Evolutionary conservation across 2,329 filamentous ascomycete species (phyloP), one percentile per base, ranked within the genome.

Genomic region (Pestalotiopsis sp.): DNA sequence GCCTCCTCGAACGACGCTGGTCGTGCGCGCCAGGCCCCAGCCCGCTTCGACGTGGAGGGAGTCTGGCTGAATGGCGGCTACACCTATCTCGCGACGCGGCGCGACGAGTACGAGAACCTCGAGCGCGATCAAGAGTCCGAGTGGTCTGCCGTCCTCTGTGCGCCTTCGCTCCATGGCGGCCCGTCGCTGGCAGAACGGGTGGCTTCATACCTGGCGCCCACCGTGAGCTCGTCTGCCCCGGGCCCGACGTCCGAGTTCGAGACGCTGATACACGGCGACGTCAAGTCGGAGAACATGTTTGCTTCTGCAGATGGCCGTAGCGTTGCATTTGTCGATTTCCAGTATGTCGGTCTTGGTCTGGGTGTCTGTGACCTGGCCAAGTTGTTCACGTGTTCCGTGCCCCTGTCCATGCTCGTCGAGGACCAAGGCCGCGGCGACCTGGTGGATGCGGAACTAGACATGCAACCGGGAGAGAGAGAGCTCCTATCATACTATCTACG

Each of bases 281-380:
- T 91, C 64, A 92, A 92, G 75, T 89, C 87, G 0, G 89, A 91
- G 71, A 92, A 92, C 68, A 81, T 92, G 6, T 91, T 91, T 72
- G 87, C 86, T 0, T 88, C 80, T 0, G 67, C 73, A 0, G 70
- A 75, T 0, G 88, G 86, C 1, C 77, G 84, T 1, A 68, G 79
- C 3, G 88, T 89, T 1, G 89, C 87, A 0, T 89, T 92, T 70
- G 91, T 89, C 72, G 90, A 92, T 74, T 92, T 92, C 67, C 90
- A 92, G 71, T 92, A 92, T 71, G 84, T 86, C 0, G 90, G 90
- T 0, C 76, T 91, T 0, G 89, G 90, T 0, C 75, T 91, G 0
- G 89, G 90, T 0, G 89, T 88, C 0, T 89, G 89, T 70, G 90
- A 92, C 74, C 78, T 92, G 0, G 89, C 89, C 1, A 91, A 91